Evolutionary conservation across 2,329 filamentous ascomycete species (phyloP).

Genomic region (Bipolaris sorokiniana): DNA sequence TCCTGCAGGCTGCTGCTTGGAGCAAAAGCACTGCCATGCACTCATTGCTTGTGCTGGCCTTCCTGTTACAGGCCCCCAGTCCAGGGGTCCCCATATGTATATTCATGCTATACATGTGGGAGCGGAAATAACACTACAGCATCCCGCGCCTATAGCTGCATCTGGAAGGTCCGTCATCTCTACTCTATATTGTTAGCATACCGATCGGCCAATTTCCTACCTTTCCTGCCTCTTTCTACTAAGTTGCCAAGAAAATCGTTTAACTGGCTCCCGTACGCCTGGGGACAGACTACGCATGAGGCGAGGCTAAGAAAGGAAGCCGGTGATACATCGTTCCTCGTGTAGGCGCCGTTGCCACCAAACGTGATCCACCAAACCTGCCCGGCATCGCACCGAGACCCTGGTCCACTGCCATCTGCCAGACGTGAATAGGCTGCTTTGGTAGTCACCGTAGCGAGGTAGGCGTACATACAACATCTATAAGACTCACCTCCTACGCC

Average conservation of each 20-base stretch:
- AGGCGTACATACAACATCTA: constrained; percentile 9
- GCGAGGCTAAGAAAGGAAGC: constrained; percentile 21
- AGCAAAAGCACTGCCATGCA: constrained; percentile 3
- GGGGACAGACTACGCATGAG: constrained; percentile 11
- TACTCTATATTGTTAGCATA: constrained; percentile 25
- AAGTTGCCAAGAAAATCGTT: constrained; percentile 22
- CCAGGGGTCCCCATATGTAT: not conserved
- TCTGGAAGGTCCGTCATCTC: constrained; percentile 26
- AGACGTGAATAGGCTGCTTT: constrained; percentile 5
- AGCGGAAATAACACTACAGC: constrained; percentile 12
- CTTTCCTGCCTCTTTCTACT: constrained; percentile 29
- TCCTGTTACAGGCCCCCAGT: not conserved
- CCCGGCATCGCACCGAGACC: constrained; percentile 9
- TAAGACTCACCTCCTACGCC: constrained; percentile 16
- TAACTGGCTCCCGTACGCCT: constrained; percentile 10
- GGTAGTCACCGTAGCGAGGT: constrained; percentile 2
- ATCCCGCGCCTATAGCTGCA: constrained; percentile 14
- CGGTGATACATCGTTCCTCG: constrained; percentile 13
- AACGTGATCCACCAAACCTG: constrained; percentile 10
- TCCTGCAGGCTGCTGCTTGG: constrained; percentile 22
- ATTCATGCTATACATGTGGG: constrained; percentile 1
- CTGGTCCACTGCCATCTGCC: not conserved
- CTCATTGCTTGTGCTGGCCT: not conserved
- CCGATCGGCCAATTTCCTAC: constrained; percentile 11
- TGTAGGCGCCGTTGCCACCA: constrained; percentile 11